Evolutionary conservation across 768 basidiomycete genomes (phyloP).

Genomic region (Tephrocybe rancida): DNA sequence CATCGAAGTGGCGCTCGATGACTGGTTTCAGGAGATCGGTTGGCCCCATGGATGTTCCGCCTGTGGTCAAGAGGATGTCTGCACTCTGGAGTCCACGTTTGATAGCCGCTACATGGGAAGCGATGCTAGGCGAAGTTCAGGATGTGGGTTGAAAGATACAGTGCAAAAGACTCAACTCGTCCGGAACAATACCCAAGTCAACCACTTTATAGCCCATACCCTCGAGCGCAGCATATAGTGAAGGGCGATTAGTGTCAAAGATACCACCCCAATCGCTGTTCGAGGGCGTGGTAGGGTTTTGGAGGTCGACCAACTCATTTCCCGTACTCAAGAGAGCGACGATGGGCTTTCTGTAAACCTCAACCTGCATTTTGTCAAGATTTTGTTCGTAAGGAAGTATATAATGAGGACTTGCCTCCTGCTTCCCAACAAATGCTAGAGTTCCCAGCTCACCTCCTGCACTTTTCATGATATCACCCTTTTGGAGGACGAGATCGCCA

Average conservation of each 20-base stretch:
- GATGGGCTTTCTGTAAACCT: slow-evolving; percentile 69
- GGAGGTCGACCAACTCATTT: slow-evolving; percentile 75
- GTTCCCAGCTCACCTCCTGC: slow-evolving; percentile 86
- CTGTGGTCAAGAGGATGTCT: slow-evolving; percentile 82
- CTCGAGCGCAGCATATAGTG: slow-evolving; percentile 67
- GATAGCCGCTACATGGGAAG: slow-evolving; percentile 61
- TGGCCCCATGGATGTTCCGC: slow-evolving; percentile 91
- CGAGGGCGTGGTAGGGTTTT: slow-evolving; percentile 36
- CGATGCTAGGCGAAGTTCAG: slow-evolving; percentile 39
- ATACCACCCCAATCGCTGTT: slow-evolving; percentile 65
- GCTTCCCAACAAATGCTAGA: slow-evolving; percentile 75
- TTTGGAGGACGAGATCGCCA: slow-evolving; percentile 68
- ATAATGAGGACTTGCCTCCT: slow-evolving; percentile 48
- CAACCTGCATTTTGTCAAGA: slow-evolving; percentile 46
- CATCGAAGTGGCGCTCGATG: slow-evolving; percentile 76
- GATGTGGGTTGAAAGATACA: background rate
- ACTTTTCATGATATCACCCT: slow-evolving; percentile 60
- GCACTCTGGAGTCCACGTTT: slow-evolving; percentile 57
- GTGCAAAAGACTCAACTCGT: slow-evolving; percentile 51
- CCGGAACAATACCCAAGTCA: slow-evolving; percentile 80
- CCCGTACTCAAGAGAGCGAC: slow-evolving; percentile 87
- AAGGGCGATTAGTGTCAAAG: slow-evolving; percentile 87
- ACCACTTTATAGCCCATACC: slow-evolving; percentile 76
- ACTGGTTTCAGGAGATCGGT: slow-evolving; percentile 87
- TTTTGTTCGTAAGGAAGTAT: background rate